Conservation (phyloP, 2,329 filamentous ascomycete species). For the Stemphylium lycopersici region DNA sequence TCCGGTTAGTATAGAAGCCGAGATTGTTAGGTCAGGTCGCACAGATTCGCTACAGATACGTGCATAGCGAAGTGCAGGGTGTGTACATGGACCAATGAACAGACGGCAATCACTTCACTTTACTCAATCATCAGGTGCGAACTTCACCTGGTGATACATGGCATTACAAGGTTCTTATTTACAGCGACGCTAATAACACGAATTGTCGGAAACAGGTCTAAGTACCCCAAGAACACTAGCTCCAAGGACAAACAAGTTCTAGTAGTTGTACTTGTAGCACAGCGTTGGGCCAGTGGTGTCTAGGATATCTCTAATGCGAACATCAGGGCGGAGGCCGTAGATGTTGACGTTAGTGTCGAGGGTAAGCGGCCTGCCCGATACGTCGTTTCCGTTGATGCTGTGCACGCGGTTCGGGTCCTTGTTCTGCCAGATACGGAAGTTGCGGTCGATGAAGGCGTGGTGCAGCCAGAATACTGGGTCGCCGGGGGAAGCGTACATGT, state of each 20-base stretch:
- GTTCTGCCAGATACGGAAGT: slow-evolving; percentile 60
- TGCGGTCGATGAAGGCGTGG: slow-evolving; percentile 58
- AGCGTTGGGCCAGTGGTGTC: slow-evolving; percentile 32
- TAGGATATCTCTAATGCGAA: slow-evolving; percentile 39
- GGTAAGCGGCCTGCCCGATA: slow-evolving; percentile 27
- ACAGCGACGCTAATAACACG: slow-evolving; percentile 4
- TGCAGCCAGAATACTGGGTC: slow-evolving; percentile 57
- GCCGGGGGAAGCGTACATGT: slow-evolving; percentile 40
- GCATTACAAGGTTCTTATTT: slow-evolving; percentile 10
- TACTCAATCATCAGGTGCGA: too few species aligned
- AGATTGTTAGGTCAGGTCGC: too few species aligned
- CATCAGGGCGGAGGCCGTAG: slow-evolving; percentile 34
- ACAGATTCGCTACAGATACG: too few species aligned
- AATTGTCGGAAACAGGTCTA: slow-evolving; percentile 1
- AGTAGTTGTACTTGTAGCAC: slow-evolving; percentile 49
- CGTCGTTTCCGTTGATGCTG: slow-evolving; percentile 51
- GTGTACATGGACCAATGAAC: too few species aligned
- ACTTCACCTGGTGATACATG: background rate
- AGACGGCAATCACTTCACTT: too few species aligned
- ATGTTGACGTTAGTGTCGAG: slow-evolving; percentile 38
- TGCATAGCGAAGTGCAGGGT: too few species aligned
- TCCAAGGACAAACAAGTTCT: slow-evolving; percentile 7
- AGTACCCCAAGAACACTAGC: background rate
- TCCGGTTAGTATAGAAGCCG: too few species aligned
- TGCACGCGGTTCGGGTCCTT: slow-evolving; percentile 26